Evolutionary conservation across 2,329 filamentous ascomycete genomes (phyloP), one percentile per base, ranked within the genome.

Genomic region (Neonectria coccinea): DNA sequence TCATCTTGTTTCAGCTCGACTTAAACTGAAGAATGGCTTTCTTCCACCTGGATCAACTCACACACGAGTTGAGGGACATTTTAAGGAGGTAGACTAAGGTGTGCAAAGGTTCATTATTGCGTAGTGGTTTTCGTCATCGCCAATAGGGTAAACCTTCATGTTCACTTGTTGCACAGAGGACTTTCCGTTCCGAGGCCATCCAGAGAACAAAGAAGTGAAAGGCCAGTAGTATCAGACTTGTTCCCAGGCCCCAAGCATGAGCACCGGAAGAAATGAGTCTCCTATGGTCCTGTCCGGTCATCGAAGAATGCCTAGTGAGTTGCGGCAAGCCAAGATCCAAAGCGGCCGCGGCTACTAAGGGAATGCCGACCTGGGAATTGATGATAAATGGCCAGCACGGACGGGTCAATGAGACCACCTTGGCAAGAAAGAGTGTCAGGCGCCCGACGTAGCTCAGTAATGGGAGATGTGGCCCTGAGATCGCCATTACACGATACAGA

Each of bases 301-400:
- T 51, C 11, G 48, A 63, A 20, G 64, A 52, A 20, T 62, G 57
- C 47, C 48, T 66, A 25, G 55, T 62, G 20, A 64, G 51, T 47
- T 45, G 71, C 4, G 82, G 78, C 36, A 84, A 69, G 22, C 80
- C 83, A n/a, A 89, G 76, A 61, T 94, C 92, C 12, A 93, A 71
- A 1, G 86, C 88, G 9, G 92, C 93, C 8, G 95, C 77, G 4
- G 86, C 78, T 5, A 97, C 79, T 2, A 97, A 80, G 3, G 91
- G 88, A 69, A 91, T 89, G 5, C 88, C 83, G 5, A 94, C 79
- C 76, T 86, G 86, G 7, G 88, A 81, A 48, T 86, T 89, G n/a
- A 88, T 84, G 47, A 89, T 88, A 62, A 89, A 89, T 0, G 93
- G 93, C 75, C 88, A 88, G 76, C 94, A 97, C 1, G 90, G 86